Conservation (phyloP, 1,284 basidiomycete species). For the Tilletiopsis washingtonensis region DNA sequence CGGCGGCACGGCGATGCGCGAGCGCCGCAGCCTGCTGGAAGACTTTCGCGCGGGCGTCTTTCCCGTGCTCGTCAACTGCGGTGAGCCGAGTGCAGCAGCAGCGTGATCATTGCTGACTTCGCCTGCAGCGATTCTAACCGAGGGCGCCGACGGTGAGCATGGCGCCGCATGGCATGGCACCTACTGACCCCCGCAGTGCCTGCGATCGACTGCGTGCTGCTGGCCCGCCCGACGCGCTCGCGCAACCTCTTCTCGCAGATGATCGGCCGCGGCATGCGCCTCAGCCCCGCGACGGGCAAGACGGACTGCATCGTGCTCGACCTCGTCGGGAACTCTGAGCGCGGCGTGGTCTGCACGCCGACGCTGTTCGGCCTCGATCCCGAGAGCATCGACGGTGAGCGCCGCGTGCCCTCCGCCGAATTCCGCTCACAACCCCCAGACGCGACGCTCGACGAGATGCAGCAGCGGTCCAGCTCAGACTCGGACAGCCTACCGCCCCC, state of each 20-base stretch:
- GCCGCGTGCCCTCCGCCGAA: not conserved
- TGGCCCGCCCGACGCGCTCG: slow-evolving; percentile 69
- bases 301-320: slow-evolving; percentile 81
- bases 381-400: slow-evolving; percentile 27
- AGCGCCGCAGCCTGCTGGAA: slow-evolving; percentile 61
- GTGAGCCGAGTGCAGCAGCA: no score
- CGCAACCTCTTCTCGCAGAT: slow-evolving; percentile 86
- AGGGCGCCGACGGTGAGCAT: slow-evolving; percentile 44
- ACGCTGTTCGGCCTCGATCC: slow-evolving; percentile 80
- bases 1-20: slow-evolving; percentile 57
- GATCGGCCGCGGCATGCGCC: slow-evolving; percentile 87
- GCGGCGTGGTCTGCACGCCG: slow-evolving; percentile 71
- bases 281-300: slow-evolving; percentile 74
- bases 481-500: not conserved
- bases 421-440: not conserved
- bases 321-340: slow-evolving; percentile 70
- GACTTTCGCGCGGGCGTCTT: slow-evolving; percentile 66
- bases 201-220: slow-evolving; percentile 73
- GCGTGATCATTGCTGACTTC: slow-evolving; percentile 3
- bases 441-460: not conserved
- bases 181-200: no score
- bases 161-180: no score
- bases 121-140: slow-evolving; percentile 58
- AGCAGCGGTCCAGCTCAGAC: not conserved
- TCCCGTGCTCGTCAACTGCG: slow-evolving; percentile 86